Percentiles rank a stretch among this genome's conserved stretches.
Conservation (phyloP, 208 protist species). For the Leishmania tropica region DNA sequence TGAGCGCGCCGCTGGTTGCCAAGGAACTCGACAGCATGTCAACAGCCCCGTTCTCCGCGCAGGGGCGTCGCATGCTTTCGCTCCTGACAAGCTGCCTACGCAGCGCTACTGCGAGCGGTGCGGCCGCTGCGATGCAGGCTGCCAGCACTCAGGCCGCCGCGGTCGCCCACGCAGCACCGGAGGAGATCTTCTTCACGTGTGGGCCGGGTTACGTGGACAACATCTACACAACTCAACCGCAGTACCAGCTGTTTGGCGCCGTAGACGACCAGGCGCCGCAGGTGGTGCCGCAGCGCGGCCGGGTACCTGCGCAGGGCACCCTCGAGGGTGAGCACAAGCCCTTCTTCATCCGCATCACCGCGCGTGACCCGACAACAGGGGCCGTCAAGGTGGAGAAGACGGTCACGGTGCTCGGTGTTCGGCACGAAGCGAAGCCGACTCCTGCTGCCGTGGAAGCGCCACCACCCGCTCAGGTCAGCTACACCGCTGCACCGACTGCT, state of each 20-base stretch:
- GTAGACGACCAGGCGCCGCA: conserved; percentile 61
- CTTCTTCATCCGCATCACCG: conserved; percentile 67
- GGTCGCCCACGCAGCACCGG: conserved; percentile 10
- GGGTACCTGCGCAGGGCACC: conserved; percentile 42
- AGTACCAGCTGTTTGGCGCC: conserved; percentile 52
- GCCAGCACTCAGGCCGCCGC: conserved; percentile 10
- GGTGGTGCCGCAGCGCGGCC: conserved; percentile 60
- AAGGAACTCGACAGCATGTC: conserved; percentile 44
- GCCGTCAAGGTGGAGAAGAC: conserved; percentile 39
- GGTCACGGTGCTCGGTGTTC: conserved; percentile 51
- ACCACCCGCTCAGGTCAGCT: not conserved
- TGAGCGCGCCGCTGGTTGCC: conserved; percentile 40
- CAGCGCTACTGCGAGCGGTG: conserved; percentile 22
- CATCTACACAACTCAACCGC: conserved; percentile 57
- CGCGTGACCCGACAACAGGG: conserved; percentile 51
- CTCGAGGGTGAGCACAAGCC: conserved; percentile 31
- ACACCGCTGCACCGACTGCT: conserved; percentile 1
- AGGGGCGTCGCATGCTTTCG: conserved; percentile 55
- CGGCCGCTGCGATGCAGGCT: conserved; percentile 21
- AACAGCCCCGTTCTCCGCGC: conserved; percentile 30
- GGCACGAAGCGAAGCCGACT: not conserved
- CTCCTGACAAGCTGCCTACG: conserved; percentile 59
- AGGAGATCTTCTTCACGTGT: conserved; percentile 69
- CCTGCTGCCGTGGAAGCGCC: not conserved
- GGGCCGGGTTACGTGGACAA: conserved; percentile 61